A percentile compares a stretch with the other conserved stretches of the same genome.
These are phyloP conservation scores for Aspergillus panamensis DNA, from an alignment of 495 filamentous ascomycete genomes.

Conservation along the genomic window DNA sequence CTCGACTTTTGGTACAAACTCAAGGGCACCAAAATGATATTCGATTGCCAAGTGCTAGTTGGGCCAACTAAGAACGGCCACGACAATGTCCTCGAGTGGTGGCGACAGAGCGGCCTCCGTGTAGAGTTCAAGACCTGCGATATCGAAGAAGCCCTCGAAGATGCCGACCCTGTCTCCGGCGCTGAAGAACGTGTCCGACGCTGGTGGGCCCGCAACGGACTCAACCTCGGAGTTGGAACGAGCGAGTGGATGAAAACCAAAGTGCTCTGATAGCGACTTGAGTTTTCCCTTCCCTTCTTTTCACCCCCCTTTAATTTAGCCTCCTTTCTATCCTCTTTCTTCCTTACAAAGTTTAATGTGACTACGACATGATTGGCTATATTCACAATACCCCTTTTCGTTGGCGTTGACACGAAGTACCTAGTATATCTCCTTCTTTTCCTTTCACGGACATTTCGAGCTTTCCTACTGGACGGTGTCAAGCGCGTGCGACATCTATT, in stretches of 20 bases:
- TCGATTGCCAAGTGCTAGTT: constrained; percentile 84
- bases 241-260: constrained; percentile 93
- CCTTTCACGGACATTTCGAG: background rate
- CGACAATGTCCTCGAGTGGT: constrained; percentile 84
- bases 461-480: too few relatives aligned
- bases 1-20: constrained; percentile 76
- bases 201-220: constrained; percentile 90
- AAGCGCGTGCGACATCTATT: too few relatives aligned
- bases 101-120: constrained; percentile 68
- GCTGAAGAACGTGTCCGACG: constrained; percentile 63
- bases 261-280: constrained; percentile 39
- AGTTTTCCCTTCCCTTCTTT: background rate
- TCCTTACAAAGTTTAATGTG: background rate
- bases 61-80: constrained; percentile 85
- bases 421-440: background rate
- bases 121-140: constrained; percentile 95
- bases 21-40: constrained; percentile 79
- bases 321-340: background rate
- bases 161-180: constrained; percentile 62
- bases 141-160: constrained; percentile 91
- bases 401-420: constrained; percentile 11
- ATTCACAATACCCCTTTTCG: constrained; percentile 16
- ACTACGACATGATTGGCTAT: constrained; percentile 6
- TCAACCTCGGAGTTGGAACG: constrained; percentile 81
- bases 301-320: background rate